A percentile compares a stretch with the other conserved stretches of the same genome.
phyloP scores from a whole-genome alignment of 192 early-diverging fungal genomes.

The Entomortierella parvispora region DNA sequence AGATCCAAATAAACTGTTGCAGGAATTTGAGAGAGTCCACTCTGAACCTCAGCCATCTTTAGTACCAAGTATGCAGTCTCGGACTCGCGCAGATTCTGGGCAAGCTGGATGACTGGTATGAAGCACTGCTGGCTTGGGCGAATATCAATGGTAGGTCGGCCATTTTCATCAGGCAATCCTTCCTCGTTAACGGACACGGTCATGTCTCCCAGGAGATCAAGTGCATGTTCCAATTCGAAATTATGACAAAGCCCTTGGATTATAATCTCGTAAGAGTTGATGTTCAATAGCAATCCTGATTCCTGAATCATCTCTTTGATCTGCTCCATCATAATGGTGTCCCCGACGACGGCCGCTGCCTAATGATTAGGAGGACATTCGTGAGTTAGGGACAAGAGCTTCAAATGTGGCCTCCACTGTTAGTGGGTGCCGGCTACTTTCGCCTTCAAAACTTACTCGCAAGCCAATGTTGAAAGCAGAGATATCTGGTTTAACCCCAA shows the following conservation, averaged over 20 bases:
- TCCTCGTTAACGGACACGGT: slow-evolving; percentile 39
- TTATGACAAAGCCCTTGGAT: slow-evolving; percentile 45
- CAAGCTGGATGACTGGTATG: slow-evolving; percentile 37
- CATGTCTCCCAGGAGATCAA: slow-evolving; percentile 57
- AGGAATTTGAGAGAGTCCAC: slow-evolving; percentile 39
- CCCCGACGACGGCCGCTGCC: slow-evolving; percentile 28
- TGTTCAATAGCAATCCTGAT: slow-evolving; percentile 31
- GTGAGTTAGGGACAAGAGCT: no score
- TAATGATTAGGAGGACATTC: slow-evolving; percentile 2
- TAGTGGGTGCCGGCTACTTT: not conserved
- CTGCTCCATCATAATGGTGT: slow-evolving; percentile 34
- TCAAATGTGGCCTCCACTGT: not conserved
- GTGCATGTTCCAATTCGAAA: slow-evolving; percentile 45
- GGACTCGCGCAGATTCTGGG: slow-evolving; percentile 36
- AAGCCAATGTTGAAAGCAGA: slow-evolving; percentile 53
- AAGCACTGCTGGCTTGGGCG: slow-evolving; percentile 42
- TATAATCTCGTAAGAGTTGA: slow-evolving; percentile 50
- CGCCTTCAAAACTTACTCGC: slow-evolving; percentile 46
- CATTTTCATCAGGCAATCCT: slow-evolving; percentile 41
- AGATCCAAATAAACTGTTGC: slow-evolving; percentile 52
- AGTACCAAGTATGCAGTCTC: slow-evolving; percentile 51
- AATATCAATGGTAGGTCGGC: slow-evolving; percentile 31
- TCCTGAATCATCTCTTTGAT: slow-evolving; percentile 12
- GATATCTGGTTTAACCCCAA: slow-evolving; percentile 41
- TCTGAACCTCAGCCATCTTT: slow-evolving; percentile 53